Conservation (phyloP, 1,139 yeast species). For the Debaryomyces nepalensis region DNA sequence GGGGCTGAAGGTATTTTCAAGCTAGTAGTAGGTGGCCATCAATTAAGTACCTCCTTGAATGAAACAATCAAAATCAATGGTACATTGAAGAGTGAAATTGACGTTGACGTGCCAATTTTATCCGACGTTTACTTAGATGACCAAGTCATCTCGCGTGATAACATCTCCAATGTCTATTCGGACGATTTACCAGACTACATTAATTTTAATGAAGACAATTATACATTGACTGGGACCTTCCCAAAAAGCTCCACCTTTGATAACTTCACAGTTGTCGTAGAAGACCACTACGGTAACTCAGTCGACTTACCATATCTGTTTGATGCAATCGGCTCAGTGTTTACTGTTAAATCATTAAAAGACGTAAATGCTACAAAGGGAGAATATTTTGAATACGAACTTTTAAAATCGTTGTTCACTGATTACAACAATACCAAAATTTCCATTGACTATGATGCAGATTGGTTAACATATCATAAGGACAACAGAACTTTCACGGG, state of each 20-base stretch:
- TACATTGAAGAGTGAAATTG: conserved; percentile 59
- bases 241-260: conserved; percentile 50
- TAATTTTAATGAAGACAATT: conserved; percentile 43
- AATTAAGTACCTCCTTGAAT: conserved; percentile 64
- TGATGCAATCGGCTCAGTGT: conserved; percentile 52
- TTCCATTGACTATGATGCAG: conserved; percentile 47
- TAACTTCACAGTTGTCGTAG: conserved; percentile 59
- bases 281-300: conserved; percentile 66
- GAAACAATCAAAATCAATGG: conserved; percentile 65
- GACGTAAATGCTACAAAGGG: conserved; percentile 70
- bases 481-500: conserved; percentile 73
- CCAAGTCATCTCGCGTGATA: conserved; percentile 43
- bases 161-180: conserved; percentile 58
- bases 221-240: conserved; percentile 60
- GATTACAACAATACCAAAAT: conserved; percentile 56
- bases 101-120: conserved; percentile 62
- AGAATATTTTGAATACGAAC: conserved; percentile 56
- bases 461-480: conserved; percentile 69
- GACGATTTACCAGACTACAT: conserved; percentile 67
- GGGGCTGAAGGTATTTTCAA: conserved; percentile 74
- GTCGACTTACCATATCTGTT: conserved; percentile 62
- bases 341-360: conserved; percentile 56
- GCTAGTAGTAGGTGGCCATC: conserved; percentile 86
- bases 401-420: conserved; percentile 58
- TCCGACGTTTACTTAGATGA: conserved; percentile 66